Evolutionary conservation across 2,329 filamentous ascomycete species (phyloP), one percentile per base, ranked within the genome.

Genomic region (Colletotrichum lindemuthianum): DNA sequence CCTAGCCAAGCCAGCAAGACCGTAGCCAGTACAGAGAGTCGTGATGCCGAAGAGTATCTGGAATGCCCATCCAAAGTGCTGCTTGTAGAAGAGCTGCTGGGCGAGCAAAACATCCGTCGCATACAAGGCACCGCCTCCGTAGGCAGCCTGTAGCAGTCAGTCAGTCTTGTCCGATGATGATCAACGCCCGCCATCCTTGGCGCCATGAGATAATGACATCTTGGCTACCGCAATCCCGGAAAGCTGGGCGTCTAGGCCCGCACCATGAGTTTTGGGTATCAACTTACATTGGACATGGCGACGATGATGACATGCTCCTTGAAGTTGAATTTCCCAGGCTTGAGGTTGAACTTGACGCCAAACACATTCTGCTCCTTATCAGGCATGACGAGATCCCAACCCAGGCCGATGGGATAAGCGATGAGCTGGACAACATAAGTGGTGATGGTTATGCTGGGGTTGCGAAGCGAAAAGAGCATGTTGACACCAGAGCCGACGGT

Each of bases 221-320:
- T 54, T 58, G 48, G 59, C 51, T 43, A 15, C 49, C 45, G 49
- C 24, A 11, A 56, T 44, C 12, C 45, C 39, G 8, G 43, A 15
- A 50, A 24, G 24, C 33, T 60, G 34, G 44, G 58, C n/a, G 6
- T 16, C 15, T 3, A 15, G 10, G 24, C 34, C 40, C 48, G 53
- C 44, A 36, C 58, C 40, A 40, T 12, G 13, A 24, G 24, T 6
- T 41, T 6, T 57, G 32, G 47, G 9, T 16, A 32, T 10, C 8
- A 45, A 75, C 84, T 76, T 70, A 87, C 86, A 72, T 88, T 88
- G 2, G 86, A 87, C 86, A 89, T 89, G 72, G 86, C 84, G 32
- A 87, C 85, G 69, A 88, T 86, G 43, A 88, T 76, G 54, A 86
- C 83, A 70, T 88, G 86, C 71, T 88, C 86, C 76, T 88, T 88